phyloP scores from a whole-genome alignment of 306 rosid species.

The Cucurbita ficifolia region DNA sequence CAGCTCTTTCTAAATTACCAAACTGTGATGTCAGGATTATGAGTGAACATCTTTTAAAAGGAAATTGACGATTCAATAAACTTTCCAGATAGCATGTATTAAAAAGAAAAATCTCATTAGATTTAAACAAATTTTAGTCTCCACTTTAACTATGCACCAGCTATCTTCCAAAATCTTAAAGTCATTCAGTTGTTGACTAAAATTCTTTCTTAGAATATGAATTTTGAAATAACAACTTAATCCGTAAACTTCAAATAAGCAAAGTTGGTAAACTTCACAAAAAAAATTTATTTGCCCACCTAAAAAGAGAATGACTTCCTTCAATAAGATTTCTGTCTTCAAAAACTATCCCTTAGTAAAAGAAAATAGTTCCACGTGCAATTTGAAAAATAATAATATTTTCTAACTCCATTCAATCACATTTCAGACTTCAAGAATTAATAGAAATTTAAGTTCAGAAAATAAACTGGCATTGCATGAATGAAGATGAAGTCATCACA shows the following conservation, averaged over 20 bases:
- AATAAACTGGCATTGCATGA: not conserved
- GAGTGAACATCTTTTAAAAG: not conserved
- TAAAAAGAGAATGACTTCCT: not conserved
- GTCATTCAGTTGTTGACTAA: not conserved
- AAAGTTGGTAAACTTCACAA: not conserved
- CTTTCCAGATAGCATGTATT: not conserved
- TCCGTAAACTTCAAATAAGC: not conserved
- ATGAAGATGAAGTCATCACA: not conserved
- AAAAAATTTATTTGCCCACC: not conserved
- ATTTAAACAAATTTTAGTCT: not conserved
- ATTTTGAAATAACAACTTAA: not conserved
- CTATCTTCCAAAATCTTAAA: not conserved
- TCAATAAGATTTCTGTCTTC: not conserved
- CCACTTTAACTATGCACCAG: not conserved
- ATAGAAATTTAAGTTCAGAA: not conserved
- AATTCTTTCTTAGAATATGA: not conserved
- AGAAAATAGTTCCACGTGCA: not conserved
- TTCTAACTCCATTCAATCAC: not conserved
- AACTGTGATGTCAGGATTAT: conserved; percentile 16
- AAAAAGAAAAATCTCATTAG: not conserved
- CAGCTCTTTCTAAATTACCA: conserved; percentile 40
- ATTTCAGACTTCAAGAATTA: not conserved
- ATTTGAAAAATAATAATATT: not conserved
- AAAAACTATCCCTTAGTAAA: not conserved
- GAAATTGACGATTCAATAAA: not conserved